Evolutionary conservation across 768 basidiomycete genomes (phyloP), one percentile per base, ranked within the genome.

Genomic region (Russula sp.): DNA sequence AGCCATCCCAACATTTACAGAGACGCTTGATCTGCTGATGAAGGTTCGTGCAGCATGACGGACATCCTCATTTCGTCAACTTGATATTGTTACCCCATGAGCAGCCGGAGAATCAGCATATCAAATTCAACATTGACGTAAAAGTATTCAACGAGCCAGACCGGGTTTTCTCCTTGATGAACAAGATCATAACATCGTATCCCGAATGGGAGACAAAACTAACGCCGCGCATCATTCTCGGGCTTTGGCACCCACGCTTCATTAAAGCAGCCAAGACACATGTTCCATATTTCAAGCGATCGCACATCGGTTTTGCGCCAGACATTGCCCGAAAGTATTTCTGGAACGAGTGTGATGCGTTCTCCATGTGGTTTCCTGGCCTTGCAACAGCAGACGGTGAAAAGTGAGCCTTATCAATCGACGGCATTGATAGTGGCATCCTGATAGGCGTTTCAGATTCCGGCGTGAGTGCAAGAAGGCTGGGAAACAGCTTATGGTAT

Each of bases 231-330:
- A 84, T 94, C 71, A 76, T 93, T 9, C 79, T 92, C 61, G 92
- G 90, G 5, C 79, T 94, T 14, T 94, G 91, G 92, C 94, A 99
- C 77, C 94, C 97, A 9, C 84, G 86, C 57, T 99, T 96, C 79
- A 77, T 98, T 51, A 78, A 76, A 7, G 84, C 84, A 44, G 96
- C 96, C 5, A 86, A 87, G 76, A 77, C 77, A 24, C 80, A 84
- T 62, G 76, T 99, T 32, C 90, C 93, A 24, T 93, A 92, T 73
- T 89, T 90, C 74, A 84, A 85, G 46, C 83, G 93, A 38, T 90
- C 89, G 52, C 87, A 94, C 72, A 97, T 98, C 69, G 93, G 93
- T 16, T 73, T 80, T 64, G 89, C 86, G 66, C 81, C 87, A 20
- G 73, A 80, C 13, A 76, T 91, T 67, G 92, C 94, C 56, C 81